Conservation (phyloP, 2,329 filamentous ascomycete genomes). For the Nothopassalora personata region DNA sequence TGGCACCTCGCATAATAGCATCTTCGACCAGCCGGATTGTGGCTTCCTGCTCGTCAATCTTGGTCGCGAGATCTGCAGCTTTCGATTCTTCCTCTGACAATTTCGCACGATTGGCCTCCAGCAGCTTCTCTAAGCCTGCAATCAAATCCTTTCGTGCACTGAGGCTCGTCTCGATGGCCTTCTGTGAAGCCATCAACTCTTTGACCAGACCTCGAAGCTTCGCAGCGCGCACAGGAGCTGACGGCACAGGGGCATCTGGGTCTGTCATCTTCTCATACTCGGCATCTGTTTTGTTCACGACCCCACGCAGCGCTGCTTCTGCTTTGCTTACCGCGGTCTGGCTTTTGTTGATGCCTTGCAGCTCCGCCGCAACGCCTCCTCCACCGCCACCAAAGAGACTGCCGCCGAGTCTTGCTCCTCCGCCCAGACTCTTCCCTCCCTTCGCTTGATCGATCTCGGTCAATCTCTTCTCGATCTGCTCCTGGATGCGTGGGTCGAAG, state of each 20-base stretch:
- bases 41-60: slow-evolving; percentile 66
- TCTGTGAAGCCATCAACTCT: slow-evolving; percentile 80
- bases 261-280: slow-evolving; percentile 84
- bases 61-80: slow-evolving; percentile 58
- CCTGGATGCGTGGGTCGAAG: slow-evolving; percentile 75
- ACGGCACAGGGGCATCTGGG: slow-evolving; percentile 61
- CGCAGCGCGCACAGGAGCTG: slow-evolving; percentile 85
- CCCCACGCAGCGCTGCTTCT: slow-evolving; percentile 60
- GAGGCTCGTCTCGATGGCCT: slow-evolving; percentile 81
- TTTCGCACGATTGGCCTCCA: slow-evolving; percentile 66
- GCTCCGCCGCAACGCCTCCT: slow-evolving; percentile 65
- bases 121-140: slow-evolving; percentile 72
- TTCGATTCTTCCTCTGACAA: slow-evolving; percentile 65
- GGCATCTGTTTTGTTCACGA: slow-evolving; percentile 64
- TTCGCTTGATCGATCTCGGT: slow-evolving; percentile 56
- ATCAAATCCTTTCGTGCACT: slow-evolving; percentile 77
- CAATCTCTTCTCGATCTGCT: slow-evolving; percentile 71
- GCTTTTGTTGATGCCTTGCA: slow-evolving; percentile 66
- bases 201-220: slow-evolving; percentile 86
- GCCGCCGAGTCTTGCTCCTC: slow-evolving; percentile 48
- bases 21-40: slow-evolving; percentile 88
- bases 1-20: slow-evolving; percentile 79
- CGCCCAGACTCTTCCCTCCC: slow-evolving; percentile 18
- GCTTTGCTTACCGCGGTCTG: slow-evolving; percentile 72
- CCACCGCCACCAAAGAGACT: slow-evolving; percentile 63